These are phyloP conservation scores for Penicillium sp. DNA, from an alignment of 2,329 filamentous ascomycete genomes.

Conservation along the genomic window DNA sequence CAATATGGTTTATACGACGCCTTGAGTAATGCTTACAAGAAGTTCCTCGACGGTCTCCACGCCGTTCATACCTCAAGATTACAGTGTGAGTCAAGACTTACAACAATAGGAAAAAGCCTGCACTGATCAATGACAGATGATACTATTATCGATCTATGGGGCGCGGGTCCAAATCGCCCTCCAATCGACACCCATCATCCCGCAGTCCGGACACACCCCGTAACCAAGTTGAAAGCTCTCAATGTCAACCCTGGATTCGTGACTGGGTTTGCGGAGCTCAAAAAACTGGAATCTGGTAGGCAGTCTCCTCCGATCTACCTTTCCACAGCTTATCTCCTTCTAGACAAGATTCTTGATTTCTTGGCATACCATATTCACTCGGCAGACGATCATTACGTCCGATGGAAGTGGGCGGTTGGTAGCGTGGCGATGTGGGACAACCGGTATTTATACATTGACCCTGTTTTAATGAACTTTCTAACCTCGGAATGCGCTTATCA, in stretches of 20 bases:
- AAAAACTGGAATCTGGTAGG: slow-evolving; percentile 48
- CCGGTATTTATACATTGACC: slow-evolving; percentile 23
- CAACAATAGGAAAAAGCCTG: too few relatives aligned
- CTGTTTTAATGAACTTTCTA: not conserved
- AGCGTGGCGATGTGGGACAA: slow-evolving; percentile 58
- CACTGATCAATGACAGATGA: slow-evolving; percentile 32
- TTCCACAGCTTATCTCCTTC: not conserved
- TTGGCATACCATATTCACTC: slow-evolving; percentile 52
- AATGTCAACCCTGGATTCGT: slow-evolving; percentile 53
- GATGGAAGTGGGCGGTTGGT: slow-evolving; percentile 55
- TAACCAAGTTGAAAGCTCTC: slow-evolving; percentile 50
- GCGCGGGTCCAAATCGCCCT: slow-evolving; percentile 43
- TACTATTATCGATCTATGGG: slow-evolving; percentile 51
- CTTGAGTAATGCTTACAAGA: slow-evolving; percentile 47
- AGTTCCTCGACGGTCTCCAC: slow-evolving; percentile 48
- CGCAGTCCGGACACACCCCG: slow-evolving; percentile 53
- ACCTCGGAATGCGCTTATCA: not conserved
- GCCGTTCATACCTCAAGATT: slow-evolving; percentile 47
- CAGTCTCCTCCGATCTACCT: not conserved
- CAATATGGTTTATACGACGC: slow-evolving; percentile 20
- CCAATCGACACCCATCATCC: slow-evolving; percentile 54
- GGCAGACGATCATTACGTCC: slow-evolving; percentile 53
- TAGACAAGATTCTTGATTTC: slow-evolving; percentile 49
- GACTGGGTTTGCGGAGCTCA: slow-evolving; percentile 53
- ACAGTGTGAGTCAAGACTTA: not conserved